Evolutionary conservation across 1,284 basidiomycete genomes (phyloP), one percentile per base, ranked within the genome.

Genomic region (Cryptococcus wingfieldii): DNA sequence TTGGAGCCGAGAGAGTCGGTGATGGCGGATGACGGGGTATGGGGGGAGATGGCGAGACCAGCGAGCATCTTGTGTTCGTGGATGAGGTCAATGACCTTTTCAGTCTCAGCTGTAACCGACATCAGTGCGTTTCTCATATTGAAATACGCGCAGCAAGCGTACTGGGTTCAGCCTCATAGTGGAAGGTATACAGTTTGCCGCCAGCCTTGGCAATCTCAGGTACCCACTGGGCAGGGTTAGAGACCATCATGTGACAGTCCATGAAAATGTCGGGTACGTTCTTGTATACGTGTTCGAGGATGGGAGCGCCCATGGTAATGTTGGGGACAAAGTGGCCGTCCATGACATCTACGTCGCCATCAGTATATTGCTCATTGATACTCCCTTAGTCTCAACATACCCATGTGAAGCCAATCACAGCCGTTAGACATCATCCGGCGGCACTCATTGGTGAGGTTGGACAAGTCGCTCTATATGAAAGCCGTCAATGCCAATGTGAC

Each of bases 191-290:
- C 54, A 92, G 83, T 27, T 89, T 83, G 46, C 96, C 96, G 38
- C 96, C 96, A 14, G 96, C 96, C 64, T 90, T 86, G 19, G 95
- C 92, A 59, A 98, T 89, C 70, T 95, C 93, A 64, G 92, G 81
- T 39, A 99, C 90, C 96, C 96, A 98, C 88, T 97, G 86, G 67
- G 89, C 88, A 2, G 96, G 96, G 60, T 98, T 82, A 0, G 93
- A 79, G 16, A 99, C 96, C 96, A 99, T 99, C 96, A 98, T 98
- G 79, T 99, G 96, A 78, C 94, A 98, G 78, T 99, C 96, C 95
- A 99, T 98, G 79, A 94, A 98, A 65, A 97, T 95, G 55, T 86
- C 88, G 5, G 94, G 93, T 19, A 98, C 83, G 47, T 86, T 84
- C 77, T 94, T 93, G 54, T 83, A 81, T n/a, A 99, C 88, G 63